Evolutionary conservation across 495 filamentous ascomycete species (phyloP).

Genomic region (Chaetomium cochliodes): DNA sequence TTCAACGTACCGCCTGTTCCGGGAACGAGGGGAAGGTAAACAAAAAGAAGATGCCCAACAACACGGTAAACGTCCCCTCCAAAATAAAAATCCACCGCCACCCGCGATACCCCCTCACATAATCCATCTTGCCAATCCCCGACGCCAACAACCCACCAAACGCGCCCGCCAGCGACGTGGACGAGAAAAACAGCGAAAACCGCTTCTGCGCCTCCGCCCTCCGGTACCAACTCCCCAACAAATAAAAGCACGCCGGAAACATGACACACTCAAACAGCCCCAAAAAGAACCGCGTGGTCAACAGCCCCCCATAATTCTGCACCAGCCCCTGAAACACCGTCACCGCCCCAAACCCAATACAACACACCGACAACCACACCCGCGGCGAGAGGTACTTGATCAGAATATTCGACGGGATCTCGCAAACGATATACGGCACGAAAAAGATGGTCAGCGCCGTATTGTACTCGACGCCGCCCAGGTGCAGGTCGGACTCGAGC

Average conservation of each 20-base stretch:
- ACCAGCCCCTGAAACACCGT: constrained; percentile 79
- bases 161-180: constrained; percentile 78
- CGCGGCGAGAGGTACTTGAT: constrained; percentile 78
- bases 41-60: constrained; percentile 71
- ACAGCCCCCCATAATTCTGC: constrained; percentile 71
- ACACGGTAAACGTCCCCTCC: constrained; percentile 72
- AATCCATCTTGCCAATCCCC: constrained; percentile 80
- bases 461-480: constrained; percentile 65
- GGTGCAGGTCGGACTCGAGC: constrained; percentile 61
- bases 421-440: constrained; percentile 82
- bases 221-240: constrained; percentile 83
- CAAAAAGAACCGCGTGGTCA: constrained; percentile 82
- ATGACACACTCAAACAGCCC: constrained; percentile 87
- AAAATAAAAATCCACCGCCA: constrained; percentile 84
- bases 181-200: constrained; percentile 82
- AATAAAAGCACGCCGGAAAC: constrained; percentile 85
- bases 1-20: constrained; percentile 37
- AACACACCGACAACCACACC: constrained; percentile 78
- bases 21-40: constrained; percentile 78
- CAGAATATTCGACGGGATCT: constrained; percentile 86
- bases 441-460: constrained; percentile 86
- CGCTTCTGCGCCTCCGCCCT: constrained; percentile 82
- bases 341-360: constrained; percentile 78
- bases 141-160: constrained; percentile 82
- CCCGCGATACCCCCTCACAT: constrained; percentile 65